Base-by-base conservation (phyloP, 2,329 filamentous ascomycete species). In the Boeremia lycopersici region DNA sequence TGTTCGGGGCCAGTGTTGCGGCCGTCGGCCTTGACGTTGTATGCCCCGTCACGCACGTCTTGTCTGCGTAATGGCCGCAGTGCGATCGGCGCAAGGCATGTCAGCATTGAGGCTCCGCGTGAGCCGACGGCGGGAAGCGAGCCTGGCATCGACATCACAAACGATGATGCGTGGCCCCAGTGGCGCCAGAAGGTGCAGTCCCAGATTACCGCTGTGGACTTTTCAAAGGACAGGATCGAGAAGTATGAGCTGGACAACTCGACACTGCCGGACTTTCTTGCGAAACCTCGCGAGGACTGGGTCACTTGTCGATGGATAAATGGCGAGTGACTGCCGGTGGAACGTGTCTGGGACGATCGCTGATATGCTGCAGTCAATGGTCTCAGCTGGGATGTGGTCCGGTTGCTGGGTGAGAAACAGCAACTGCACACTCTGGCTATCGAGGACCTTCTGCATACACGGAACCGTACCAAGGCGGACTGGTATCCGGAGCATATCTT, bases 361-460 rank as follows among this genome's bases (percentile, higher is more conserved):
- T 48, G 13, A 53, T 7, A 7, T 13, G 12, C 4, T 15, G 10
- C 28, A 54, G 86, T 96, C 67, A 96, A 96, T 71, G 91, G 93
- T 0, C 78, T 96, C 6, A 93, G 89, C 62, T 96, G 91, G 90
- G 93, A 97, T 75, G 91, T 96, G 2, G 95, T 97, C 61, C 85
- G 89, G 65, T 80, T 85, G 0, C 77, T 96, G 25, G 91, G 90
- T 15, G 87, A 87, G 61, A 80, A 90, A 64, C 95, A 95, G 69
- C 82, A 84, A 30, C 78, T 97, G 34, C 92, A 96, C 72, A 84
- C 87, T 58, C 80, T 96, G 45, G 91, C 93, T 0, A 85, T 97
- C 62, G 93, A 97, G 73, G 93, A 97, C 75, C 75, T 96, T 65
- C 87, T 96, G 77, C 90, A 96, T 63, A 89, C 88, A 1, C 83